phyloP scores from a whole-genome alignment of 805 yeast genomes.

The Millerago galiae region DNA sequence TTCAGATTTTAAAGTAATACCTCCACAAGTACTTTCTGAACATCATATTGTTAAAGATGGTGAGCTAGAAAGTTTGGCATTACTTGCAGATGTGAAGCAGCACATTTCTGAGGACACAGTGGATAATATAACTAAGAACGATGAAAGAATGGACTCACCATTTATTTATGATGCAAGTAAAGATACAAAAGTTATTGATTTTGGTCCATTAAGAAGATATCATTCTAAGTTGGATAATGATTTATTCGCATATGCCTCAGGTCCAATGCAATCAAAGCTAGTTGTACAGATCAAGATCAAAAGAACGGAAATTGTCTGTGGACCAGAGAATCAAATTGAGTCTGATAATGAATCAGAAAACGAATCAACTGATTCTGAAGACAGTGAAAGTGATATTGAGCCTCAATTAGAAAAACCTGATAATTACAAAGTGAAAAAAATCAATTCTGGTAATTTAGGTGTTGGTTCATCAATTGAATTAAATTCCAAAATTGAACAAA shows the following conservation, averaged over 20 bases:
- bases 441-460: slow-evolving; percentile 10
- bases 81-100: neutral
- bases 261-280: neutral
- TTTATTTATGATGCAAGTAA: slow-evolving; percentile 24
- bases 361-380: neutral
- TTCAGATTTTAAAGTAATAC: no score
- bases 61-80: neutral
- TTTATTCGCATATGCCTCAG: slow-evolving; percentile 4
- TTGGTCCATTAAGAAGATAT: neutral
- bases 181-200: slow-evolving; percentile 17
- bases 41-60: neutral
- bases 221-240: neutral
- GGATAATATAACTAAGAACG: no score
- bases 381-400: neutral
- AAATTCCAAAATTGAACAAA: slow-evolving; percentile 35
- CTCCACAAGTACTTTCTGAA: slow-evolving; percentile 4
- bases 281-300: neutral
- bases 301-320: slow-evolving; percentile 1
- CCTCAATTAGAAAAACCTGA: neutral
- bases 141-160: neutral
- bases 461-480: slow-evolving; percentile 20
- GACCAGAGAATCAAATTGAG: neutral
- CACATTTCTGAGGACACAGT: no score
- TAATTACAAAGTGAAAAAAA: neutral
- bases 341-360: neutral